phyloP scores from a whole-genome alignment of 306 rosid genomes.

The Quercus alba region DNA sequence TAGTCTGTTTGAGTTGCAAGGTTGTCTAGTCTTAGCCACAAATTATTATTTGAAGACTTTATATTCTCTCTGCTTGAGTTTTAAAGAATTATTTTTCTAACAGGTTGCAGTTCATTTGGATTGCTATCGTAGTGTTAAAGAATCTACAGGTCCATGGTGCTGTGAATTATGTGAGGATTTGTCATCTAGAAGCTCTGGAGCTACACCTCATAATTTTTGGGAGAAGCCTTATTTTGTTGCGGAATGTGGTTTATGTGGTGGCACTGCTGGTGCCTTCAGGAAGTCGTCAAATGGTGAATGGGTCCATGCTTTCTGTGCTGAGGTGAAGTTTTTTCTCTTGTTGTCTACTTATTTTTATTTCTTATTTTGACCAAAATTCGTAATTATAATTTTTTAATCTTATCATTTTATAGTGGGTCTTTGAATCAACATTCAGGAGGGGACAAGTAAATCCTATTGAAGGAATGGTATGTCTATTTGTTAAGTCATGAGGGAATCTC shows the following conservation, averaged over 20 bases:
- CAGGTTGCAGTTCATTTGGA: conserved; percentile 96
- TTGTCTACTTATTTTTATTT: not conserved
- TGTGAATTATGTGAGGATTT: conserved; percentile 91
- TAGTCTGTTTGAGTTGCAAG: conserved; percentile 94
- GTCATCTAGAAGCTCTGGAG: conserved; percentile 47
- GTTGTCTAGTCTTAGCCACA: conserved; percentile 32
- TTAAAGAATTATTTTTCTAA: conserved; percentile 6
- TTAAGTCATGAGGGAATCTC: not conserved
- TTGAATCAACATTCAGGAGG: conserved; percentile 81
- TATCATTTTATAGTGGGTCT: conserved; percentile 65
- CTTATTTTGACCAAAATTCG: not conserved
- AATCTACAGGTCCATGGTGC: conserved; percentile 88
- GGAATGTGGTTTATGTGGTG: conserved; percentile 94
- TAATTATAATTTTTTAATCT: not conserved
- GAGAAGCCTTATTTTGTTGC: conserved; percentile 71
- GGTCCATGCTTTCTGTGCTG: conserved; percentile 98
- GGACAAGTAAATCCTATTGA: conserved; percentile 76
- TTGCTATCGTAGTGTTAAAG: conserved; percentile 81
- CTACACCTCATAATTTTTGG: conserved; percentile 67
- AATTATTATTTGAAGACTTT: conserved; percentile 5
- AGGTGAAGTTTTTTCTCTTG: conserved; percentile 45
- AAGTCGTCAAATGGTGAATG: conserved; percentile 88
- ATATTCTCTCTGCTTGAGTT: conserved; percentile 14
- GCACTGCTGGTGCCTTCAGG: conserved; percentile 90
- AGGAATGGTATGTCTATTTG: conserved; percentile 73